phyloP scores from a whole-genome alignment of 169 alveolate genomes.

The Cryptosporidium bovis region DNA sequence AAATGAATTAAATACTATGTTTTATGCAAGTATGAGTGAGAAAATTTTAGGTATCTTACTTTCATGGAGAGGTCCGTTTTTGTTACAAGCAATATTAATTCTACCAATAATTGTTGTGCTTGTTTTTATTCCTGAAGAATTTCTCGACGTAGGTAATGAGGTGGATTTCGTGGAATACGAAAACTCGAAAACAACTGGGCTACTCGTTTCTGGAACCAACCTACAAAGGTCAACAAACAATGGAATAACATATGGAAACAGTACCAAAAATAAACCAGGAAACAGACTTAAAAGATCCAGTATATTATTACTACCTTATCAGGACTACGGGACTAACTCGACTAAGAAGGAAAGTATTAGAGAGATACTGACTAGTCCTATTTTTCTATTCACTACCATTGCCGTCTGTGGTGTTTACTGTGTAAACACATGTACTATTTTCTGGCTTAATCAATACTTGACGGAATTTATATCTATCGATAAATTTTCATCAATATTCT shows the following conservation, averaged over 20 bases:
- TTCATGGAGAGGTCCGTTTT: conserved; percentile 75
- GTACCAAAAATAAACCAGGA: background rate
- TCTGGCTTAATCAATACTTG: conserved; percentile 70
- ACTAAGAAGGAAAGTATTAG: conserved; percentile 25
- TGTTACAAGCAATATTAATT: conserved; percentile 39
- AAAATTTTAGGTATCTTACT: background rate
- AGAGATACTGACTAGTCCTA: conserved; percentile 52
- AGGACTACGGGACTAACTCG: background rate
- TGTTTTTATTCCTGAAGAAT: conserved; percentile 35
- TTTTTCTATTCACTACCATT: conserved; percentile 41
- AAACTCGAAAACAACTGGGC: conserved; percentile 57
- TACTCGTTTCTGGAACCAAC: conserved; percentile 56
- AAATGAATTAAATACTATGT: conserved; percentile 28
- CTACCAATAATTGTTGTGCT: conserved; percentile 33
- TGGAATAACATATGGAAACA: background rate
- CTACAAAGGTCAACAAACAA: conserved; percentile 39
- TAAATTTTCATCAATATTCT: conserved; percentile 40
- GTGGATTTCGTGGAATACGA: background rate
- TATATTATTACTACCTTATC: conserved; percentile 41
- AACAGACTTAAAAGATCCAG: conserved; percentile 56
- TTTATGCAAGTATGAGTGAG: conserved; percentile 21
- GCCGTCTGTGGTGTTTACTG: conserved; percentile 69
- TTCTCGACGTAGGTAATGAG: conserved; percentile 57
- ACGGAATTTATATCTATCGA: conserved; percentile 34
- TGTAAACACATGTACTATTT: conserved; percentile 39